A percentile compares a stretch with the other conserved stretches of the same genome.
These are phyloP conservation scores for Yarrowia hollandica DNA, from an alignment of 805 yeast species.

Conservation along the genomic window DNA sequence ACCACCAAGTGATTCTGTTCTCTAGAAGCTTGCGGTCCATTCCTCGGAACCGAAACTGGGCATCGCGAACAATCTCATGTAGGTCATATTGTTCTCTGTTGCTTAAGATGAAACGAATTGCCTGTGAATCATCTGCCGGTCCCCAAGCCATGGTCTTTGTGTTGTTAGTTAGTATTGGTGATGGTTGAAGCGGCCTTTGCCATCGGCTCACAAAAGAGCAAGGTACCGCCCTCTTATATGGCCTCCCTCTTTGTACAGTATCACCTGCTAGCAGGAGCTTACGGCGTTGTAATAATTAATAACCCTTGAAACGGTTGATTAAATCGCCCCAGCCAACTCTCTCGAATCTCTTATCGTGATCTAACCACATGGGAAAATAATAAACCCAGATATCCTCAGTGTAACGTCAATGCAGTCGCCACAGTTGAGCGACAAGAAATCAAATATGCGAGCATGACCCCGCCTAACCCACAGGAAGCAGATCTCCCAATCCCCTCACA, in stretches of 20 bases:
- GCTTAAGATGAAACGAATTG: neutral
- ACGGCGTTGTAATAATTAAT: neutral
- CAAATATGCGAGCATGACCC: neutral
- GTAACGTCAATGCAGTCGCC: neutral
- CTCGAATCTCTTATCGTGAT: slow-evolving; percentile 7
- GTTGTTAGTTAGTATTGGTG: neutral
- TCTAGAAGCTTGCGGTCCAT: neutral
- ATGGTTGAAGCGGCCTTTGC: neutral
- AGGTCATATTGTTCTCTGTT: slow-evolving; percentile 6
- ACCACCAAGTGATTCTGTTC: slow-evolving; percentile 12
- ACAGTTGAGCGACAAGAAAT: neutral
- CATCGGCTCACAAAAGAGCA: too few species aligned
- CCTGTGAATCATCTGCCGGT: neutral
- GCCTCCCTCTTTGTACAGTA: neutral
- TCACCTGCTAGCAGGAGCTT: neutral
- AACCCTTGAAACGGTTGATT: too few species aligned
- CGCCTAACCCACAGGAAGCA: neutral
- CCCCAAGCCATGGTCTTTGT: slow-evolving; percentile 7
- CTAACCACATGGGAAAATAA: neutral
- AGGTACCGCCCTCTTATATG: neutral
- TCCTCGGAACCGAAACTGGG: neutral
- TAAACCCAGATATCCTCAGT: neutral
- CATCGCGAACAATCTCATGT: neutral
- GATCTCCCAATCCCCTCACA: neutral
- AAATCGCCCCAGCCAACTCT: too few species aligned